These are phyloP conservation scores for Echeveria elegans DNA, from an alignment of 164 flowering plant species.

Conservation along the genomic window DNA sequence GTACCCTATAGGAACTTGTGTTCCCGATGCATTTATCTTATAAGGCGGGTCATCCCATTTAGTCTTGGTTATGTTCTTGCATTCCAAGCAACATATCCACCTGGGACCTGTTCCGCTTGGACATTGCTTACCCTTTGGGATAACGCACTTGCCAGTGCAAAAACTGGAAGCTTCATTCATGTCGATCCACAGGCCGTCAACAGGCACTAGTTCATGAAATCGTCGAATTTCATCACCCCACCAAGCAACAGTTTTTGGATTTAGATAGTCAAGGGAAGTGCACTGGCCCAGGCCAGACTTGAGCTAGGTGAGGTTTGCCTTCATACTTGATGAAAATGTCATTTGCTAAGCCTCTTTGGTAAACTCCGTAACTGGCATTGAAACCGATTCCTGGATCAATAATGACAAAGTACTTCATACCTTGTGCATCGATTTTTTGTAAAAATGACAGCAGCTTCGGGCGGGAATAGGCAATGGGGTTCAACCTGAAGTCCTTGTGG, in stretches of 20 bases:
- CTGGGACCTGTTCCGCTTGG: conserved; percentile 65
- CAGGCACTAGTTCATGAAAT: conserved; percentile 76
- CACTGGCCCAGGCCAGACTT: conserved; percentile 95
- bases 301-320: conserved; percentile 72
- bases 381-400: conserved; percentile 84
- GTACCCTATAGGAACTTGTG: conserved; percentile 50
- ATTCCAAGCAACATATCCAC: conserved; percentile 87
- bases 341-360: conserved; percentile 55
- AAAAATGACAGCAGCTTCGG: too few relatives aligned
- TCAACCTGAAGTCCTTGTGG: conserved; percentile 97
- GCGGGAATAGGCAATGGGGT: conserved; percentile 61
- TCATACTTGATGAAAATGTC: conserved; percentile 81
- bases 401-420: conserved; percentile 80
- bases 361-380: conserved; percentile 58
- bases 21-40: conserved; percentile 57
- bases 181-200: conserved; percentile 97
- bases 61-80: conserved; percentile 75
- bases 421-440: conserved; percentile 48
- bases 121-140: conserved; percentile 54
- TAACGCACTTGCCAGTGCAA: conserved; percentile 62
- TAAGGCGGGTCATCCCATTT: conserved; percentile 81
- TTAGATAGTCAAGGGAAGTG: conserved; percentile 88
- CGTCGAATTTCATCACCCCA: conserved; percentile 69
- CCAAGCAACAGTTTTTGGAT: conserved; percentile 71
- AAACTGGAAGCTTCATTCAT: conserved; percentile 90